These are phyloP conservation scores for Mycogone perniciosa DNA, from an alignment of 2,329 filamentous ascomycete genomes.

Conservation along the genomic window DNA sequence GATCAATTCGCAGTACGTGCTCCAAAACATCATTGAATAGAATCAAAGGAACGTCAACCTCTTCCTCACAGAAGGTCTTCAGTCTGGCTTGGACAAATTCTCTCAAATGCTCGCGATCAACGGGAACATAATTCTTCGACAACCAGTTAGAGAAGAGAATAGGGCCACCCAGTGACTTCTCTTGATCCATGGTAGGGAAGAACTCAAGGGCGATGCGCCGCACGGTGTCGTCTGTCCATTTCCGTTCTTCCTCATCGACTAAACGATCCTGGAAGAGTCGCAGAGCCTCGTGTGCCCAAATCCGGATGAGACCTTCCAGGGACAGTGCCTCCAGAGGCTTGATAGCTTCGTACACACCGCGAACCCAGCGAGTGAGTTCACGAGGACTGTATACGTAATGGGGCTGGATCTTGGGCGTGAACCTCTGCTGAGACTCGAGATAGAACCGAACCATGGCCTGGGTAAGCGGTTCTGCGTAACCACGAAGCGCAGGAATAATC, in stretches of 20 bases:
- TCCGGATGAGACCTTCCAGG: constrained; percentile 85
- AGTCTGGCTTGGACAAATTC: constrained; percentile 97
- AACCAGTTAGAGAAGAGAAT: constrained; percentile 99
- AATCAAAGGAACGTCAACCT: constrained; percentile 95
- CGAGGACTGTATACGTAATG: constrained; percentile 99
- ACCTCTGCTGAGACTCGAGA: constrained; percentile 85
- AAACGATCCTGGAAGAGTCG: constrained; percentile 96
- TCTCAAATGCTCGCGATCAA: constrained; percentile 88
- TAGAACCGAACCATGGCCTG: constrained; percentile 98
- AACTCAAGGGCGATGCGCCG: constrained; percentile 79
- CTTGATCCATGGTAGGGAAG: constrained; percentile 93
- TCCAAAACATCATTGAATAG: constrained; percentile 99
- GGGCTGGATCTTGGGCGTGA: constrained; percentile 93
- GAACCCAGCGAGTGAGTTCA: constrained; percentile 96
- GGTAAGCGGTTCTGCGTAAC: constrained; percentile 88
- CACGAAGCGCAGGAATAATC: constrained; percentile 89
- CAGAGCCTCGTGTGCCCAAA: constrained; percentile 96
- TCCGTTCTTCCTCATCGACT: constrained; percentile 85
- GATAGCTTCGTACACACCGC: constrained; percentile 95
- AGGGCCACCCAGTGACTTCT: constrained; percentile 80
- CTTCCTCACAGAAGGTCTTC: constrained; percentile 98
- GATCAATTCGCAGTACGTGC: constrained; percentile 95
- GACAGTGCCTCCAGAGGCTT: constrained; percentile 81
- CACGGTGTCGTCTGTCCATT: constrained; percentile 90
- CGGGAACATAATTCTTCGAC: constrained; percentile 95